These are phyloP conservation scores for Fusarium chaquense DNA, from an alignment of 2,329 filamentous ascomycete genomes.

Conservation along the genomic window DNA sequence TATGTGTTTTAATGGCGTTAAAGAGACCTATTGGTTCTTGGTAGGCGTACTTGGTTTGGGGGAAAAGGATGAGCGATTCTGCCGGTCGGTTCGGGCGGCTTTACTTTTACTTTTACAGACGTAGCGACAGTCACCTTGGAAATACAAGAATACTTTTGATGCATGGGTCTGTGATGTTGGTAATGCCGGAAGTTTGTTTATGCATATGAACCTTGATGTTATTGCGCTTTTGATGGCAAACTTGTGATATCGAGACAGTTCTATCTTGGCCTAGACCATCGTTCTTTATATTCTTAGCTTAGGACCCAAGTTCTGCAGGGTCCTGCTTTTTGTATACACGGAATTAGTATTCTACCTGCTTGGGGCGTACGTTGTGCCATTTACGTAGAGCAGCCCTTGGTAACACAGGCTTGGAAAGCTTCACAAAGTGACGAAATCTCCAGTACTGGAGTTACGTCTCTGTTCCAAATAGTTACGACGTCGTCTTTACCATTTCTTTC, in stretches of 20 bases:
- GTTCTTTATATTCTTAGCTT: background rate
- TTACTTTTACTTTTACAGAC: constrained; percentile 2
- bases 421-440: background rate
- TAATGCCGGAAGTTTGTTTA: background rate
- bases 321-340: background rate
- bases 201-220: background rate
- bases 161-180: background rate
- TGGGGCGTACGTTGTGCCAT: background rate
- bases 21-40: background rate
- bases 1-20: constrained; percentile 31
- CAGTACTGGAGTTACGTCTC: background rate
- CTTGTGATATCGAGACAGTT: background rate
- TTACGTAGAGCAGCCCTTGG: background rate
- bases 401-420: background rate
- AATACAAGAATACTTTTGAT: constrained; percentile 6
- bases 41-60: constrained; percentile 19
- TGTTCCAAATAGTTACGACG: background rate
- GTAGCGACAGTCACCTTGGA: constrained; percentile 27
- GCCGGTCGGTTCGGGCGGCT: background rate
- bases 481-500: background rate
- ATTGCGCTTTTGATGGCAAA: background rate
- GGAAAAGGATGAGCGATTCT: constrained; percentile 24
- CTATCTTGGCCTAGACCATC: too few species aligned
- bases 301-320: background rate
- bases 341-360: background rate